phyloP scores from a whole-genome alignment of 805 yeast genomes.

The Kluyveromyces aestuarii region DNA sequence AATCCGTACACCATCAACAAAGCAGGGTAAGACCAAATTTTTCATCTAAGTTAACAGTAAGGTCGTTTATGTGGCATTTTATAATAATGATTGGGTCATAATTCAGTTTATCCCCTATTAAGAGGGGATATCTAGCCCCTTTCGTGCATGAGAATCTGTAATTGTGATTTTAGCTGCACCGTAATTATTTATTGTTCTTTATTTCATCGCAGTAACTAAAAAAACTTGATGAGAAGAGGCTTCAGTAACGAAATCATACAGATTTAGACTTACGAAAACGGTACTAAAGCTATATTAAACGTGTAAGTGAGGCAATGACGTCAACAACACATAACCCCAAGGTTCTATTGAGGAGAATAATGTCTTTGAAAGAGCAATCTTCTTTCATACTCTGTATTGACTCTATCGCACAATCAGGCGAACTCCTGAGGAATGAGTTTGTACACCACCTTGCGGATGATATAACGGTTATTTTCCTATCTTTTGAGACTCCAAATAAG shows the following conservation, averaged over 20 bases:
- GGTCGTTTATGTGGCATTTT: no score
- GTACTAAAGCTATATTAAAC: neutral
- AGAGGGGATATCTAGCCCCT: no score
- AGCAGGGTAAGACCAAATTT: neutral
- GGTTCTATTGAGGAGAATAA: slow-evolving; percentile 58
- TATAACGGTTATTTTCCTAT: slow-evolving; percentile 41
- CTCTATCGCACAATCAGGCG: slow-evolving; percentile 59
- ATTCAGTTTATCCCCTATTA: no score
- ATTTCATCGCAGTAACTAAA: no score
- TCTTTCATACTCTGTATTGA: slow-evolving; percentile 69
- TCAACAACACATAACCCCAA: slow-evolving; percentile 32
- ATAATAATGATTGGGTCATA: no score
- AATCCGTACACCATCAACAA: neutral
- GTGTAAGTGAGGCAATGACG: slow-evolving; percentile 17
- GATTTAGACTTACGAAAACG: neutral
- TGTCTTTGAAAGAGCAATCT: slow-evolving; percentile 61
- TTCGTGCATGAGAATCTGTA: no score
- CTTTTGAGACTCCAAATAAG: slow-evolving; percentile 54
- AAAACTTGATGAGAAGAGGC: neutral
- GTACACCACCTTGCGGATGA: slow-evolving; percentile 30
- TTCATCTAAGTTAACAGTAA: no score
- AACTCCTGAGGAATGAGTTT: slow-evolving; percentile 49
- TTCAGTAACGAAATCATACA: neutral
- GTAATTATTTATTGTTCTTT: no score
- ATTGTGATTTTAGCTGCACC: no score